Conservation (phyloP, 2,329 filamentous ascomycete genomes). For the Boeremia lycopersici region DNA sequence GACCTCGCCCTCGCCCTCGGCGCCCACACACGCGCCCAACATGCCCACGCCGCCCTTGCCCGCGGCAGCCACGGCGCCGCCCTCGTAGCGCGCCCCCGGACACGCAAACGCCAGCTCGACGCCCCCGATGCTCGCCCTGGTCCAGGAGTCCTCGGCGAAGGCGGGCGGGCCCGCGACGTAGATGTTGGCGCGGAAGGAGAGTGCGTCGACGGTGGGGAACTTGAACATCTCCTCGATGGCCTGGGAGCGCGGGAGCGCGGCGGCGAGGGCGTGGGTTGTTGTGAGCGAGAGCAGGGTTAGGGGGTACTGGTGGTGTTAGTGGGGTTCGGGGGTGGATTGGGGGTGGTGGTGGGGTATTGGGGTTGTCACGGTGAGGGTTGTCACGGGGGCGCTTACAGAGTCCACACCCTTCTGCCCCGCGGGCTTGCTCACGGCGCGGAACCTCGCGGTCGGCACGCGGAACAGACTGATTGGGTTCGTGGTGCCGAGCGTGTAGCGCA, state of each 20-base stretch:
- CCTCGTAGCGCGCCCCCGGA: no score
- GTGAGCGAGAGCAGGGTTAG: slow-evolving; percentile 70
- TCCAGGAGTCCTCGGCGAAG: slow-evolving; percentile 76
- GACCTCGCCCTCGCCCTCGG: no score
- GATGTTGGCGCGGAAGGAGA: slow-evolving; percentile 74
- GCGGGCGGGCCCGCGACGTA: slow-evolving; percentile 67
- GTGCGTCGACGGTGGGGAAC: slow-evolving; percentile 59
- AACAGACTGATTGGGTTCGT: slow-evolving; percentile 71
- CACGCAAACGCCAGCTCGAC: no score
- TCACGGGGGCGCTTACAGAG: slow-evolving; percentile 68
- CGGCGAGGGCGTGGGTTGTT: slow-evolving; percentile 66
- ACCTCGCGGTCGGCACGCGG: slow-evolving; percentile 64
- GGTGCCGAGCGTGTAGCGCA: slow-evolving; percentile 70
- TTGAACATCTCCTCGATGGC: slow-evolving; percentile 35
- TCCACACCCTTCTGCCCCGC: slow-evolving; percentile 66
- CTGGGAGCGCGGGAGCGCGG: slow-evolving; percentile 56
- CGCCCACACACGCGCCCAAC: no score
- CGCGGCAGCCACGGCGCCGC: no score
- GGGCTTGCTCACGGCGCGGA: slow-evolving; percentile 65
- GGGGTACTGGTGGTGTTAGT: no score
- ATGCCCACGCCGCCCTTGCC: no score
- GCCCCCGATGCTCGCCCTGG: slow-evolving; percentile 54
- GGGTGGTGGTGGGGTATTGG: no score
- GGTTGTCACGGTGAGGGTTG: no score
- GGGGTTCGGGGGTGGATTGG: no score